Conservation (phyloP, 2,329 filamentous ascomycete species). For the Exophiala alcalophila region DNA sequence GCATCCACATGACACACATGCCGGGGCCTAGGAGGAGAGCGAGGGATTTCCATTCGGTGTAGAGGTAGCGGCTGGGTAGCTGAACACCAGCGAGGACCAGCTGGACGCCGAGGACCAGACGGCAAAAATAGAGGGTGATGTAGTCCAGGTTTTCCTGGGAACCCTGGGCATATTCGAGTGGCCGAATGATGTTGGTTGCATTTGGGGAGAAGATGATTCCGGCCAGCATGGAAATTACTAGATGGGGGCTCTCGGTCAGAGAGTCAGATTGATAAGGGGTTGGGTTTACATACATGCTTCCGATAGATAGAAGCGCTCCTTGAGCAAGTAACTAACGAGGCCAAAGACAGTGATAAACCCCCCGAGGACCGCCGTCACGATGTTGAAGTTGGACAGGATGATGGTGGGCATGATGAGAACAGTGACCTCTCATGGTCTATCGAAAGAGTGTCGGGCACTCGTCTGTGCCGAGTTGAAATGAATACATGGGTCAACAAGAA, state of each 20-base stretch:
- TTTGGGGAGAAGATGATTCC: constrained; percentile 76
- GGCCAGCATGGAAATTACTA: constrained; percentile 78
- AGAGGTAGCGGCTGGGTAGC: constrained; percentile 76
- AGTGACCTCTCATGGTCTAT: too few species aligned
- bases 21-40: constrained; percentile 73
- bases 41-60: constrained; percentile 74
- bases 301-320: constrained; percentile 86
- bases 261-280: constrained; percentile 12
- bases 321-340: constrained; percentile 81
- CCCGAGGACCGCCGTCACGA: constrained; percentile 74
- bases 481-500: too few species aligned
- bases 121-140: constrained; percentile 79
- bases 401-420: constrained; percentile 57
- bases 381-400: constrained; percentile 74
- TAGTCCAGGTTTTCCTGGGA: constrained; percentile 59
- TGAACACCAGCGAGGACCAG: constrained; percentile 85
- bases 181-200: constrained; percentile 72
- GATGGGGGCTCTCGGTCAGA: constrained; percentile 9
- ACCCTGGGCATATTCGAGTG: constrained; percentile 67
- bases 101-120: constrained; percentile 85
- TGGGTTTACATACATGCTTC: constrained; percentile 69
- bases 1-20: constrained; percentile 84
- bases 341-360: constrained; percentile 90
- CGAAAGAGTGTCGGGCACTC: too few species aligned
- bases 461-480: too few species aligned